phyloP scores from a whole-genome alignment of 495 filamentous ascomycete genomes.

The Xylaria scruposa region DNA sequence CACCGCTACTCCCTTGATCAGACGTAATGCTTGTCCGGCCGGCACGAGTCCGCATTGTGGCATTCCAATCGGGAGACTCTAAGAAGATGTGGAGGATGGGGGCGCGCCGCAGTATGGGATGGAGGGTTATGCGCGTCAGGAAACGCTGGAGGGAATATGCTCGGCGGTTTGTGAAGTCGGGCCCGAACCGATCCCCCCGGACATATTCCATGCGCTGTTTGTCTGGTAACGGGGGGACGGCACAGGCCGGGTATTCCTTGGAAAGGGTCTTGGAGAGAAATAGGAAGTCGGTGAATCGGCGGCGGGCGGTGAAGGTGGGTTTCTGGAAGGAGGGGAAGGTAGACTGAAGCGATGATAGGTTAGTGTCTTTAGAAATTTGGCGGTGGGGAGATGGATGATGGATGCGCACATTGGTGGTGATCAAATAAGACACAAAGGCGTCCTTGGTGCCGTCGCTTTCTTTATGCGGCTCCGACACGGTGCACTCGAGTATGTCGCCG shows the following conservation, averaged over 20 bases:
- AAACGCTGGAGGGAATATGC: conserved; percentile 93
- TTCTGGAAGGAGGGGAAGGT: conserved; percentile 92
- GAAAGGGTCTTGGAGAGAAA: conserved; percentile 92
- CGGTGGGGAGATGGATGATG: too few relatives aligned
- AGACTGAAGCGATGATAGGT: conserved; percentile 63
- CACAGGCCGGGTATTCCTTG: conserved; percentile 86
- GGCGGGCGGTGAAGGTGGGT: conserved; percentile 73
- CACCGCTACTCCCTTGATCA: conserved; percentile 58
- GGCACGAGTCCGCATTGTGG: conserved; percentile 82
- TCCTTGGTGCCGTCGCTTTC: conserved; percentile 98
- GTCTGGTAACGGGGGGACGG: conserved; percentile 93
- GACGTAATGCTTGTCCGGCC: conserved; percentile 63
- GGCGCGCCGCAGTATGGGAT: conserved; percentile 87
- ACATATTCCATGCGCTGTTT: conserved; percentile 99
- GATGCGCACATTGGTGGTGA: conserved; percentile 88
- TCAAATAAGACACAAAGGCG: conserved; percentile 92
- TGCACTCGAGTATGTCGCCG: conserved; percentile 82
- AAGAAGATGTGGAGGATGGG: conserved; percentile 85
- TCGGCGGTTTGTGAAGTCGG: conserved; percentile 90
- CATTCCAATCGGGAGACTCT: conserved; percentile 94
- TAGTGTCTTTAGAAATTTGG: too few relatives aligned
- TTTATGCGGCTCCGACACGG: conserved; percentile 80
- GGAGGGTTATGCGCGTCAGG: conserved; percentile 82
- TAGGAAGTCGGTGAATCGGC: conserved; percentile 96
- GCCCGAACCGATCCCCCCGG: conserved; percentile 90